phyloP scores from a whole-genome alignment of 371 early-diverging fungal species.

The Saksenaea oblongispora region DNA sequence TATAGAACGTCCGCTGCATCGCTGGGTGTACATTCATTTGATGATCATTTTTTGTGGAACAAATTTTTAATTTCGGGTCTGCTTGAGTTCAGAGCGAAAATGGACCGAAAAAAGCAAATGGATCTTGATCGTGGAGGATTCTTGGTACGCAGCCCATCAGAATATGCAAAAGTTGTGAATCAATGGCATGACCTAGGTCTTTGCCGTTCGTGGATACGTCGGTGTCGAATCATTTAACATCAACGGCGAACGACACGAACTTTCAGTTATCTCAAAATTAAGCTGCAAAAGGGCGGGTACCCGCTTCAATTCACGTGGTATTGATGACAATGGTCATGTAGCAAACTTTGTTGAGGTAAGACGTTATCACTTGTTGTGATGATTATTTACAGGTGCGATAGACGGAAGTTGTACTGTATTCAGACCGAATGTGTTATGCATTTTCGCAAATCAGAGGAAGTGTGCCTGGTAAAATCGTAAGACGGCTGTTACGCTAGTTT shows the following conservation, averaged over 20 bases:
- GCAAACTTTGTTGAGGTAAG: conserved; percentile 97
- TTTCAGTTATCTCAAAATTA: conserved; percentile 89
- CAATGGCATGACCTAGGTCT: conserved; percentile 32
- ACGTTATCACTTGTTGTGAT: background rate
- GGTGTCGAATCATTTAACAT: conserved; percentile 49
- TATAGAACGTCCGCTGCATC: conserved; percentile 48
- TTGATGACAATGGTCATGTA: conserved; percentile 95
- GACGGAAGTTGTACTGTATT: conserved; percentile 77
- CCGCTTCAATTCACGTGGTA: conserved; percentile 94
- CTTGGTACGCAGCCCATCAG: conserved; percentile 45
- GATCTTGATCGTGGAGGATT: conserved; percentile 73
- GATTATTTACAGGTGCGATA: conserved; percentile 16
- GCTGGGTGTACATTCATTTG: conserved; percentile 50
- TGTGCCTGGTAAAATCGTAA: conserved; percentile 68
- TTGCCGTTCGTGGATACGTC: conserved; percentile 71
- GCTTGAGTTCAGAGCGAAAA: conserved; percentile 72
- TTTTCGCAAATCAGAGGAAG: conserved; percentile 92
- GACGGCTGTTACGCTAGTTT: background rate
- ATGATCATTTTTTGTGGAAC: conserved; percentile 91
- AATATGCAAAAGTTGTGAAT: background rate
- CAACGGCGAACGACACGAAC: conserved; percentile 46
- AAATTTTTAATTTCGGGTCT: conserved; percentile 75
- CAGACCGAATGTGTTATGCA: conserved; percentile 57
- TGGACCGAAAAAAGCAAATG: conserved; percentile 61
- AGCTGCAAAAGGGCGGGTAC: conserved; percentile 95